A percentile compares a stretch with the other conserved stretches of the same genome.
These are phyloP conservation scores for Pyrenula massariospora DNA, from an alignment of 495 filamentous ascomycete genomes.

Conservation along the genomic window DNA sequence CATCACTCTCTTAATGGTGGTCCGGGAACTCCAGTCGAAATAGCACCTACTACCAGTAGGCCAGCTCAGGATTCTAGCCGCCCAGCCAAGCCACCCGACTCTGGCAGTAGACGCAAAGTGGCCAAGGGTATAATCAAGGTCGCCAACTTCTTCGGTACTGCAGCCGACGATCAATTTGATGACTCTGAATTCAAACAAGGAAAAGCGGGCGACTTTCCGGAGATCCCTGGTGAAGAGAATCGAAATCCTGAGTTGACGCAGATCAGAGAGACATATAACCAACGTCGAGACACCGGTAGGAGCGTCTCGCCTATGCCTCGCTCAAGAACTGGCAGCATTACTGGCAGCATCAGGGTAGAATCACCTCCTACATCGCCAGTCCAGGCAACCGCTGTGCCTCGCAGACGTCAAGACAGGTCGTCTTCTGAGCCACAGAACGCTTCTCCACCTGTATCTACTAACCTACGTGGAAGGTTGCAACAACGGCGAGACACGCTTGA, in stretches of 20 bases:
- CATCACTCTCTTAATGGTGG: not conserved
- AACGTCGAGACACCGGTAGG: conserved; percentile 8
- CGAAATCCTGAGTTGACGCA: conserved; percentile 25
- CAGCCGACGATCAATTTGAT: conserved; percentile 27
- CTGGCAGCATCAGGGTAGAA: conserved; percentile 3
- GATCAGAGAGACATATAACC: conserved; percentile 27
- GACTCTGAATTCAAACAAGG: conserved; percentile 31
- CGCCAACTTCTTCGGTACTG: conserved; percentile 25
- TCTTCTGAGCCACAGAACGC: conserved; percentile 6
- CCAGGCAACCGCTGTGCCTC: not conserved
- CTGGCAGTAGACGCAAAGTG: conserved; percentile 26
- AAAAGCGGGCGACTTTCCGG: conserved; percentile 31
- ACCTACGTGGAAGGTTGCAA: conserved; percentile 2
- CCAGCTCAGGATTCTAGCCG: not conserved
- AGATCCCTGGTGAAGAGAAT: conserved; percentile 34
- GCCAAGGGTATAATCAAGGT: conserved; percentile 20
- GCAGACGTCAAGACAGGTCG: conserved; percentile 10
- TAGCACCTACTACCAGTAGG: not conserved
- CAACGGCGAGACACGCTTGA: conserved; percentile 18
- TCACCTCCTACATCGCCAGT: conserved; percentile 1
- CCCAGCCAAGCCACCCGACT: conserved; percentile 8
- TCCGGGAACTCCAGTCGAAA: not conserved
- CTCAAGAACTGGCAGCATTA: conserved; percentile 15
- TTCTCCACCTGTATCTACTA: not conserved
- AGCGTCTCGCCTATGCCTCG: conserved; percentile 7